phyloP scores from a whole-genome alignment of 139 green algal species.

The Tetraselmis chui region DNA sequence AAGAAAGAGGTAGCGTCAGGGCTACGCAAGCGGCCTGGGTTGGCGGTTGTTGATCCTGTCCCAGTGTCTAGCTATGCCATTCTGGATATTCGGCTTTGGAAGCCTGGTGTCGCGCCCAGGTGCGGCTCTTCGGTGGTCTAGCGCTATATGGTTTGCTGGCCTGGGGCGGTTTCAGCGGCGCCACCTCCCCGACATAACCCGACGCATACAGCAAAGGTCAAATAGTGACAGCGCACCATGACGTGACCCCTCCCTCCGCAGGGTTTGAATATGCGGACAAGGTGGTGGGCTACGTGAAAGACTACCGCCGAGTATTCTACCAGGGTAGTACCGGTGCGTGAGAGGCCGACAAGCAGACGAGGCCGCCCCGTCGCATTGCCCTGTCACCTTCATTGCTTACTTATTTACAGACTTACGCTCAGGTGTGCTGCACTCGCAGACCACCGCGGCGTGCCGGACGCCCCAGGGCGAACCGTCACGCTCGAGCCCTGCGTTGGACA shows the following conservation, averaged over 20 bases:
- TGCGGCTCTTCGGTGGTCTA: not conserved
- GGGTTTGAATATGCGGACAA: conserved; percentile 31
- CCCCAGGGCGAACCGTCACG: conserved; percentile 63
- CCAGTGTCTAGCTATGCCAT: not conserved
- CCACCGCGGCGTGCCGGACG: conserved; percentile 45
- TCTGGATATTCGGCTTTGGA: conserved; percentile 51
- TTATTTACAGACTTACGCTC: not conserved
- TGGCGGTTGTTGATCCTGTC: not conserved
- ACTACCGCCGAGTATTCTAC: conserved; percentile 48
- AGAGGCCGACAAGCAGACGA: too few species aligned
- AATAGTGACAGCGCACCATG: too few species aligned
- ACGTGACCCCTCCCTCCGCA: not conserved
- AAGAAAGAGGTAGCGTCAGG: too few species aligned
- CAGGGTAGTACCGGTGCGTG: conserved; percentile 33
- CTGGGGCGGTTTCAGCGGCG: not conserved
- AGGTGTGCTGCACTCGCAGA: conserved; percentile 30
- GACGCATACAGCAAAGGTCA: too few species aligned
- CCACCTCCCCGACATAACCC: too few species aligned
- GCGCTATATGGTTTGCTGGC: not conserved
- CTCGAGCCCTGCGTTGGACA: conserved; percentile 22
- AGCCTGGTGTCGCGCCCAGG: conserved; percentile 25
- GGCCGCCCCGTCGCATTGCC: too few species aligned
- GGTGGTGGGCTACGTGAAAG: conserved; percentile 35
- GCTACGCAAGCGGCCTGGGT: too few species aligned
- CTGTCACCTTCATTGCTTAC: not conserved